Evolutionary conservation across 1,284 basidiomycete species (phyloP), one percentile per base, ranked within the genome.

Genomic region (Puccinia triticina): DNA sequence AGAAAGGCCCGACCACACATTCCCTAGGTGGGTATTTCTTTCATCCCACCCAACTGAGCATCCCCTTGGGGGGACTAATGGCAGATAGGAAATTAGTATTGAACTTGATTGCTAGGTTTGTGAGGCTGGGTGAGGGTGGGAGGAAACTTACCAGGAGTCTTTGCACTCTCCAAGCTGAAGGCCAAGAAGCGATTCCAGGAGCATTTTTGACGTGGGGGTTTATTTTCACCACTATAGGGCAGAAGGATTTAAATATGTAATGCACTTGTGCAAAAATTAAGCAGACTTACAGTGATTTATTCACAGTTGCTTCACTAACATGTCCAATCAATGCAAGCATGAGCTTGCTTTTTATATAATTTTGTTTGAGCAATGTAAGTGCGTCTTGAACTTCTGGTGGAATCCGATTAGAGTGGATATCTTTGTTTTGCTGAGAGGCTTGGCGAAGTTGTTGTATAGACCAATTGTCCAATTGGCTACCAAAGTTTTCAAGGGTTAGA

Each of bases 401-500:
- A 40, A 40, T 67, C 18, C 40, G 32, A n/a, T 18, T 37, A 40
- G 64, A 40, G 16, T 40, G 34, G 34, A 21, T 67, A 2, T 32
- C 26, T n/a, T 37, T 67, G 16, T 46, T 67, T 67, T 67, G 37
- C 5, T 37, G 2, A 21, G 40, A 8, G 18, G 21, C 16, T 67
- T 46, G 34, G n/a, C 64, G n/a, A 11, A 67, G 64, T 67, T 67
- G 34, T 8, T 4, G 34, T 8, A 21, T n/a, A 2, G 64, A 40
- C 64, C 64, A 67, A 40, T 37, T 21, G 21, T 40, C 16, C 16
- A 46, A 67, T 18, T 67, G 34, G 40, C 64, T 67, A 7, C 21
- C 23, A 18, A 67, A 67, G 37, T 67, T 67, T 3, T 67, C 64
- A 37, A 67, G 40, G 23, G 64, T 67, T 12, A 67, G 40, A n/a